Evolutionary conservation across 2,329 filamentous ascomycete genomes (phyloP), one percentile per base, ranked within the genome.

Genomic region (Pestalotiopsis sp.): DNA sequence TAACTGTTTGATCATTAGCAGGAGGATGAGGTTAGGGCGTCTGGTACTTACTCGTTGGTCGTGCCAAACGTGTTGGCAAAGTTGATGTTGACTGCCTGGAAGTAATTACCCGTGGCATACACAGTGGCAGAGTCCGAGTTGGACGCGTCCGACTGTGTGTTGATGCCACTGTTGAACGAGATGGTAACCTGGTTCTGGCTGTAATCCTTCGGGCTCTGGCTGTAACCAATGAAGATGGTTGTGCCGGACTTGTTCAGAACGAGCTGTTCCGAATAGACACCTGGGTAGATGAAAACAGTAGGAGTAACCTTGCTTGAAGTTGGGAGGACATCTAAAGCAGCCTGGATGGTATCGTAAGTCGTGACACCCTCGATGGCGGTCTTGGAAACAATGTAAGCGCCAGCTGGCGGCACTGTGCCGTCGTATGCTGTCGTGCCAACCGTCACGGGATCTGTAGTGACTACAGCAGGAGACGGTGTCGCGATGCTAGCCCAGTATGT

Each of bases 201-300:
- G 70, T 80, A 81, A 67, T 82, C 79, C 38, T 76, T 76, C 12
- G 79, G 77, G 7, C 76, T 74, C 38, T 74, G 72, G 5, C 77
- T 78, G 73, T 82, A 82, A 5, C 81, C 81, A 59, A 78, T 72
- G 71, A 83, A 80, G 57, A 81, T 79, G 20, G 80, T 81, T 0
- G 77, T 76, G 5, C 81, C 81, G 17, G 79, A 76, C 69, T 79
- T 79, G 71, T 76, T 80, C 61, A 82, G 72, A 13, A 80, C 73
- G 23, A 82, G 72, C 72, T 82, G 77, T 71, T 82, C 81, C 17
- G 80, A 72, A 69, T 82, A 82, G 2, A 75, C 74, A 39, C 81
- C 81, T 38, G 80, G 80, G 67, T 81, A 81, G 68, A 82, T 81
- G 71, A 82, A 81, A 6, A 82, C 76, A 1, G 80, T 82, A 38